Conservation (phyloP, 495 filamentous ascomycete genomes). For the Glutinoglossum americanum region DNA sequence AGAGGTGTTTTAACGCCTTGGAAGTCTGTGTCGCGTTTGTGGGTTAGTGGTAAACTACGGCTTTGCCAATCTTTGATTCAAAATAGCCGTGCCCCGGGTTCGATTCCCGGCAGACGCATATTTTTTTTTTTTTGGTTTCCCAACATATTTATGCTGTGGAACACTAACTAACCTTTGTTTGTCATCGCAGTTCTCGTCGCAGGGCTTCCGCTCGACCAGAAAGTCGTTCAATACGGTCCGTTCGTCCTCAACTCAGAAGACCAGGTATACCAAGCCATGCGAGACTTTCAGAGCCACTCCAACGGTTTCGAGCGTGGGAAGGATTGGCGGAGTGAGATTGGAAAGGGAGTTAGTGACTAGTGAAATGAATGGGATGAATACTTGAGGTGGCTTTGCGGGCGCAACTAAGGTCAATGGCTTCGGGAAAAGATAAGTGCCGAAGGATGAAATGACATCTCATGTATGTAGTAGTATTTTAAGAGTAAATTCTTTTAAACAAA, state of each 20-base stretch:
- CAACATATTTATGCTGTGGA: slow-evolving; percentile 2
- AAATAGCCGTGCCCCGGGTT: slow-evolving; percentile 1
- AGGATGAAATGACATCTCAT: neutral
- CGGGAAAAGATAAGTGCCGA: neutral
- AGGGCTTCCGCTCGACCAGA: slow-evolving; percentile 72
- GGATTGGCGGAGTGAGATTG: slow-evolving; percentile 83
- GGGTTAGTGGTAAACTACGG: slow-evolving; percentile 3
- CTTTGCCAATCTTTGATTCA: neutral
- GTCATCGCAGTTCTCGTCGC: slow-evolving; percentile 43
- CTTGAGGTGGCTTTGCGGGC: neutral
- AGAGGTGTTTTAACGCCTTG: neutral
- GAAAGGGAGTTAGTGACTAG: slow-evolving; percentile 28
- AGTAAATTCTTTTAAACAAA: neutral
- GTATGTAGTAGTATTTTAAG: neutral
- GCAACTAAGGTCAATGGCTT: neutral
- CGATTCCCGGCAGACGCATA: slow-evolving; percentile 2
- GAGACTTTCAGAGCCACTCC: slow-evolving; percentile 60
- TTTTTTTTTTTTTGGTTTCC: slow-evolving; percentile 3
- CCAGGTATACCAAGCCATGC: slow-evolving; percentile 75
- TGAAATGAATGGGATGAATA: neutral
- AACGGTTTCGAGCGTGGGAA: slow-evolving; percentile 84
- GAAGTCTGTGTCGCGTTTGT: neutral
- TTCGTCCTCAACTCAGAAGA: slow-evolving; percentile 75
- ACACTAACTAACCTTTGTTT: neutral
- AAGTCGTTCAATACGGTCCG: slow-evolving; percentile 87